Base-by-base conservation (phyloP, 495 filamentous ascomycete species). In the Umbilicaria muhlenbergii region DNA sequence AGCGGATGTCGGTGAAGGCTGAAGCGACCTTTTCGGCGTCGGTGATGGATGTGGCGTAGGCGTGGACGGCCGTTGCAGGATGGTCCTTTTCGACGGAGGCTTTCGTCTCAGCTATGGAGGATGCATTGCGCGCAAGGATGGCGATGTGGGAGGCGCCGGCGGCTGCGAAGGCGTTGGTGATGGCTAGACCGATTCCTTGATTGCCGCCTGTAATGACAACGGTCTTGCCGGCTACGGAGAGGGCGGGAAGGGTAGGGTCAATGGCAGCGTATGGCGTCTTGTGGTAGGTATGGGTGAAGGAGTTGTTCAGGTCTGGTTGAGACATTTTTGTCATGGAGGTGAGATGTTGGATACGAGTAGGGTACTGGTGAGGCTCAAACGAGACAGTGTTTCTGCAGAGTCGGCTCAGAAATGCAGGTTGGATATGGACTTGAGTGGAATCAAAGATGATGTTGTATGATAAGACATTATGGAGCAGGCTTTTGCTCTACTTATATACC, bases 131-230 rank as follows among this genome's bases (percentile, higher is more conserved):
- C 35, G 62, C 65, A 2, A 64, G 38, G 4, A 69, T 54, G 19
- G 54, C 57, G 36, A 66, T 50, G 21, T 44, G 53, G 19, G 52
- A 48, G n/a, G 67, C 66, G 16, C 62, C 64, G 28, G 70, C 62
- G 41, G 55, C 46, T 3, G 65, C 68, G 44, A 69, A 71, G 33
- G 54, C 46, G 5, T 15, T 43, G n/a, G 67, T 60, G 11, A 51
- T 69, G 16, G 55, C 66, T 32, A 50, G 49, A 15, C 68, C 69
- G n/a, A 71, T 62, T 21, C 66, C 48, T 36, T 36, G 36, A 21
- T 10, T 42, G 1, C 36, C 43, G 19, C 43, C 72, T 5, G 71
- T 73, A 21, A 77, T 50, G 17, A 74, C 43, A 17, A 75, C 56
- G 3, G 53, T 64, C 35, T 65, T 65, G 41, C 63, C 62, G 5